Conservation (phyloP, 495 filamentous ascomycete genomes). For the Tuber aestivum region DNA sequence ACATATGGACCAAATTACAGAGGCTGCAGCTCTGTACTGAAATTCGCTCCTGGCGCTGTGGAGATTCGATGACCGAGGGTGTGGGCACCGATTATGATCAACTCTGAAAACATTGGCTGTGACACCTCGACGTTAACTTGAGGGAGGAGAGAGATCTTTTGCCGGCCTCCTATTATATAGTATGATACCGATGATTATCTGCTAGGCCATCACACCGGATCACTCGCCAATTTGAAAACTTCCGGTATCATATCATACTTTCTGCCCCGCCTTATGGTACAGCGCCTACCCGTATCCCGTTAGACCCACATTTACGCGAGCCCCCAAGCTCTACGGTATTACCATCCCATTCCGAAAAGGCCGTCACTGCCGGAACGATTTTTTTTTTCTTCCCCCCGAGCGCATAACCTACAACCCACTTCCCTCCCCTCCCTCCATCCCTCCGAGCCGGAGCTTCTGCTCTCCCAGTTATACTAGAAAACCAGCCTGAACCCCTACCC, state of each 20-base stretch:
- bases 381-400: no score
- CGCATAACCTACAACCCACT: no score
- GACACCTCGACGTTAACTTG: not conserved
- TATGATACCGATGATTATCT: no score
- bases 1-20: not conserved
- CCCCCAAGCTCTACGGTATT: not conserved
- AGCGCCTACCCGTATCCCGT: not conserved
- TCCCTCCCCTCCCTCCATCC: no score
- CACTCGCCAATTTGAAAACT: not conserved
- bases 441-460: no score
- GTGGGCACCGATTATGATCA: not conserved
- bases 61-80: not conserved
- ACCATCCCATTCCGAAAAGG: no score
- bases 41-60: not conserved
- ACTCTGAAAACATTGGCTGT: not conserved
- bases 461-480: no score
- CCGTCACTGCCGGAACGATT: no score
- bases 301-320: not conserved
- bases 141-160: not conserved
- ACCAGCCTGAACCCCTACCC: no score
- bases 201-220: not conserved
- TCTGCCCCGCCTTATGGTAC: no score
- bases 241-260: no score
- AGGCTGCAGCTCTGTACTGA: slow-evolving; percentile 3
- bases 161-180: not conserved